These are phyloP conservation scores for Penicillium herquei DNA, from an alignment of 495 filamentous ascomycete genomes.

Conservation along the genomic window DNA sequence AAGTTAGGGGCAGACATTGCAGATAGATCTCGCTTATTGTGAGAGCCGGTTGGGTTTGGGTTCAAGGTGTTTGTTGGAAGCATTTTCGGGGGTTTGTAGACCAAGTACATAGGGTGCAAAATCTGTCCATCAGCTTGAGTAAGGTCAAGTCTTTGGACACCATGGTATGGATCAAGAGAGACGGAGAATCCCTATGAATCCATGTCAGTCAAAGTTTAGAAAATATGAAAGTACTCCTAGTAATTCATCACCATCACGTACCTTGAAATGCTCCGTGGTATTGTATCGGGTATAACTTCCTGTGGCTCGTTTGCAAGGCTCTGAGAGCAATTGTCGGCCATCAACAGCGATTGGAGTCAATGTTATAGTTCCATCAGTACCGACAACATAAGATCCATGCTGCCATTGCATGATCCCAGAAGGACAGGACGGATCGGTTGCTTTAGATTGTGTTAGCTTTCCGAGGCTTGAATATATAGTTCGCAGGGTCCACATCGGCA, in stretches of 20 bases:
- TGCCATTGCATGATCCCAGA: conserved; percentile 75
- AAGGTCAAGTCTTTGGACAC: conserved; percentile 64
- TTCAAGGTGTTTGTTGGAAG: conserved; percentile 70
- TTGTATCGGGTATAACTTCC: conserved; percentile 68
- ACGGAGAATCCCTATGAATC: conserved; percentile 58
- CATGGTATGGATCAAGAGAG: conserved; percentile 59
- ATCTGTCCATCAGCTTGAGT: conserved; percentile 63
- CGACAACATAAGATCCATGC: conserved; percentile 61
- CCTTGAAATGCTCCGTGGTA: conserved; percentile 63
- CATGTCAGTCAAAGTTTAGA: not conserved
- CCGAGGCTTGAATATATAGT: conserved; percentile 6
- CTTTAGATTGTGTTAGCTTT: conserved; percentile 31
- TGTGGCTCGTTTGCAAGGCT: conserved; percentile 57
- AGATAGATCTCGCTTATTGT: conserved; percentile 21
- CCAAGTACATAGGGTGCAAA: conserved; percentile 72
- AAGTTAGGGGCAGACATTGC: not conserved
- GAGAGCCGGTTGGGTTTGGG: conserved; percentile 36
- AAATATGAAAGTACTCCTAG: not conserved
- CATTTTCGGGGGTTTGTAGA: conserved; percentile 69
- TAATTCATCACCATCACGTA: conserved; percentile 25
- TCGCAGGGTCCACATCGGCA: not conserved
- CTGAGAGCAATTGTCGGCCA: conserved; percentile 68
- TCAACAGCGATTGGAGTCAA: conserved; percentile 66
- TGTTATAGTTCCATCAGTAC: conserved; percentile 56
- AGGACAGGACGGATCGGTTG: conserved; percentile 62